Evolutionary conservation across 768 basidiomycete genomes (phyloP).

Genomic region (Tephrocybe sp.): DNA sequence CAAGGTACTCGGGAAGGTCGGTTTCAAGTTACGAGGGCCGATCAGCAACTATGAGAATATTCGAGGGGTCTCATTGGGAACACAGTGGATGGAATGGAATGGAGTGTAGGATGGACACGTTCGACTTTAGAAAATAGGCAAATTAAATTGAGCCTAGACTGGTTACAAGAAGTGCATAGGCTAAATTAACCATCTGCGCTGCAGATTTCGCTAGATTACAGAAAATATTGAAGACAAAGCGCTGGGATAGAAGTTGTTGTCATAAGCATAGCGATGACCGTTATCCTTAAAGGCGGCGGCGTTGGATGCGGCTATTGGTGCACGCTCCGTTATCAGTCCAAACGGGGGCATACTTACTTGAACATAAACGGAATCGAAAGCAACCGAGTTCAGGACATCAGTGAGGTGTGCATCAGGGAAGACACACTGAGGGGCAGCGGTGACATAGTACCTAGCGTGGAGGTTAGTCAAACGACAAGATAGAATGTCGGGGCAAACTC

Average conservation of each 20-base stretch:
- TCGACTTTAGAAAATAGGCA: background rate
- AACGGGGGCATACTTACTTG: slow-evolving; percentile 49
- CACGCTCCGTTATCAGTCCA: slow-evolving; percentile 35
- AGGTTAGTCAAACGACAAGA: background rate
- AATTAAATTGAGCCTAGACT: background rate
- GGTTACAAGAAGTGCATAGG: background rate
- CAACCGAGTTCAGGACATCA: slow-evolving; percentile 50
- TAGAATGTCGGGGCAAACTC: slow-evolving; percentile 5
- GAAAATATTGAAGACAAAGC: slow-evolving; percentile 13
- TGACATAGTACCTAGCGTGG: slow-evolving; percentile 48
- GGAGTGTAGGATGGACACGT: background rate
- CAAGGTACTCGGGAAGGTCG: slow-evolving; percentile 13
- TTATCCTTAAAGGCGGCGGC: slow-evolving; percentile 6
- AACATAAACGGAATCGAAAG: slow-evolving; percentile 66
- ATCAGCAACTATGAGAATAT: slow-evolving; percentile 3
- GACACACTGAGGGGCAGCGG: slow-evolving; percentile 55
- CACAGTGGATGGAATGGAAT: slow-evolving; percentile 13
- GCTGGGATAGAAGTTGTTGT: background rate
- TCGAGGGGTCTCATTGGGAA: slow-evolving; percentile 4
- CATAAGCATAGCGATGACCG: background rate
- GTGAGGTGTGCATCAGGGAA: slow-evolving; percentile 62
- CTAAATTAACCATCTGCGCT: background rate
- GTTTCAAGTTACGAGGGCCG: slow-evolving; percentile 2
- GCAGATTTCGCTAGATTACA: background rate
- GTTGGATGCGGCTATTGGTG: slow-evolving; percentile 1